Evolutionary conservation across 2,329 filamentous ascomycete species (phyloP).

Genomic region (Aspergillus chevalieri): DNA sequence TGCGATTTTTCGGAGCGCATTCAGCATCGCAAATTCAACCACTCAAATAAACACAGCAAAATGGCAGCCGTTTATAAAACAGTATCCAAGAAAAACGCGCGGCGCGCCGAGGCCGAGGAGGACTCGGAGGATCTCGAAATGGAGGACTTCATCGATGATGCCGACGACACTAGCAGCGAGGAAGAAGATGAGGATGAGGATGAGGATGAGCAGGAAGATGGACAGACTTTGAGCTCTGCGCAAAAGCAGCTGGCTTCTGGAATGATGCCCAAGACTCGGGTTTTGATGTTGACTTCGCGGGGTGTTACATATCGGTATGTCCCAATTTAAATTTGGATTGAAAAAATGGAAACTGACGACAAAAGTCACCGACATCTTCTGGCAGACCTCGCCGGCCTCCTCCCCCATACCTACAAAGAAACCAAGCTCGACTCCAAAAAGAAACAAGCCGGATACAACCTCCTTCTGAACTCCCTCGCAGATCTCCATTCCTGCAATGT

Average conservation of each 20-base stretch:
- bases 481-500: conserved; percentile 91
- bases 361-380: conserved; percentile 87
- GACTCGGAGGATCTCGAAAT: conserved; percentile 41
- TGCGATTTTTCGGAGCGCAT: conserved; percentile 12
- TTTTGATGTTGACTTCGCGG: conserved; percentile 85
- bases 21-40: conserved; percentile 7
- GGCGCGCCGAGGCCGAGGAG: conserved; percentile 41
- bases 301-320: conserved; percentile 79
- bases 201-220: conserved; percentile 17
- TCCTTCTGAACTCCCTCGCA: conserved; percentile 67
- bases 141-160: conserved; percentile 30
- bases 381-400: conserved; percentile 77
- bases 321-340: too few relatives aligned
- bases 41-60: conserved; percentile 15
- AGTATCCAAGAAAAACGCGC: conserved; percentile 54
- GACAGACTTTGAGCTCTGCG: conserved; percentile 20
- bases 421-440: conserved; percentile 96
- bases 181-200: conserved; percentile 33
- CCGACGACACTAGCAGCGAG: conserved; percentile 34
- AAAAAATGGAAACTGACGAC: not conserved
- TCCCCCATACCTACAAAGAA: conserved; percentile 90
- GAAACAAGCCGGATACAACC: conserved; percentile 55
- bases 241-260: conserved; percentile 30
- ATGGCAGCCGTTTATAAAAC: conserved; percentile 74
- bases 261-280: conserved; percentile 49